Base-by-base conservation (phyloP, 495 filamentous ascomycete species). In the Glutinoglossum americanum region DNA sequence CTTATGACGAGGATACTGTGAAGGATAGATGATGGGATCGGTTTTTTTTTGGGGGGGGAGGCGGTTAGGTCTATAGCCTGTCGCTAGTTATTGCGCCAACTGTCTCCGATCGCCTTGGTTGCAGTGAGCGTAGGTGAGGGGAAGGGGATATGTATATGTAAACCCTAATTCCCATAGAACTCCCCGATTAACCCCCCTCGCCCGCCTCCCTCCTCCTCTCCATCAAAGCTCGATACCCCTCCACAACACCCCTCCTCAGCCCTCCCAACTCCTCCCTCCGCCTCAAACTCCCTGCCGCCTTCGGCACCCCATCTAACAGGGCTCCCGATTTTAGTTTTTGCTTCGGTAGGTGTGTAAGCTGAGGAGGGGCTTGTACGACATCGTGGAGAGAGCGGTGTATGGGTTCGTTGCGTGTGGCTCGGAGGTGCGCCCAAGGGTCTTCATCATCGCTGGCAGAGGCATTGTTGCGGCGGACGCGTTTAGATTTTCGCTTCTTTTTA, bases 381-480 rank as follows among this genome's bases (percentile, higher is more conserved):
- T 95, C 89, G 64, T 89, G 79, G 54, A 94, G 72, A 0, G 11
- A 75, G 70, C 73, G 61, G 70, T 72, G 62, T 1, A 15, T 23
- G 30, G 64, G 61, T 48, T 65, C 56, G 11, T 62, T 64, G n/a
- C 67, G 57, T 61, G 73, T 77, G 65, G 69, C 73, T 63, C 72
- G 77, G 54, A 97, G 67, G 59, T 76, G 79, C 55, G 76, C 80
- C 89, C 90, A 98, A 10, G 87, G 87, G 72, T 96, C 90, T 21
- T 79, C 76, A 25, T 81, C 75, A 33, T 76, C 72, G 59, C 73
- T 72, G 39, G 63, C 69, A 13, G 63, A 64, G 3, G 63, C 71
- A 32, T 64, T 58, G 62, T 60, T 73, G 71, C 58, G 68, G 65
- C 26, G 64, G 61, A 67, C 64, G 35, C 68, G 72, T 30, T 72